These are phyloP conservation scores for Coniochaeta sp. DNA, from an alignment of 2,329 filamentous ascomycete genomes.

Conservation along the genomic window DNA sequence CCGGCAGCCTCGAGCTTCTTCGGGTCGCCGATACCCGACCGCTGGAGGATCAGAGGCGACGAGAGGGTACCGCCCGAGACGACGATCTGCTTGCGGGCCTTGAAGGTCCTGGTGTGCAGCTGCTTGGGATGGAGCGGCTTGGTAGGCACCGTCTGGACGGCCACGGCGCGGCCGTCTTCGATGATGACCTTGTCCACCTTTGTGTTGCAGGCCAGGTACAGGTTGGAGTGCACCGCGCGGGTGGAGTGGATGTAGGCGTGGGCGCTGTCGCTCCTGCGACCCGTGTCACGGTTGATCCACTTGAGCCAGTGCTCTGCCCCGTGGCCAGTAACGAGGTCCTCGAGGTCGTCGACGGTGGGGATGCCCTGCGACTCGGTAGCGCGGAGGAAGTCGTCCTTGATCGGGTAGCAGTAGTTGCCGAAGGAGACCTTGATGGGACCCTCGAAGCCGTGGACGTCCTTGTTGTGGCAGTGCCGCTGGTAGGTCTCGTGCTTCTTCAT, in stretches of 20 bases:
- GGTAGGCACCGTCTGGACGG: slow-evolving; percentile 61
- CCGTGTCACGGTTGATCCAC: slow-evolving; percentile 72
- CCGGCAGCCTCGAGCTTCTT: slow-evolving; percentile 63
- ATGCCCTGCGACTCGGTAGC: slow-evolving; percentile 49
- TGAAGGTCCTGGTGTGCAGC: slow-evolving; percentile 48
- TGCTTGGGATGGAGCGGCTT: slow-evolving; percentile 57
- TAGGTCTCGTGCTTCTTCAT: slow-evolving; percentile 81
- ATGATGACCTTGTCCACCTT: slow-evolving; percentile 73
- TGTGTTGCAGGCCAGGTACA: slow-evolving; percentile 68
- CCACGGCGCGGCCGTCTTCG: slow-evolving; percentile 64
- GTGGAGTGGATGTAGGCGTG: slow-evolving; percentile 75
- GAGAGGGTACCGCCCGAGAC: slow-evolving; percentile 66
- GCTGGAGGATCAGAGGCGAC: slow-evolving; percentile 67
- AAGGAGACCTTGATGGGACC: slow-evolving; percentile 80
- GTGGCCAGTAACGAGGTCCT: slow-evolving; percentile 61
- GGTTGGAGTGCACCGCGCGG: slow-evolving; percentile 59
- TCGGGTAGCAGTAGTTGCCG: slow-evolving; percentile 72
- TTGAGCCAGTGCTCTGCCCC: slow-evolving; percentile 80
- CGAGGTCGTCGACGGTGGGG: slow-evolving; percentile 64
- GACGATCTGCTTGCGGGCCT: slow-evolving; percentile 66
- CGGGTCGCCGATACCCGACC: slow-evolving; percentile 67
- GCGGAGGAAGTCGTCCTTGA: slow-evolving; percentile 59
- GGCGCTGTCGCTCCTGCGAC: slow-evolving; percentile 68
- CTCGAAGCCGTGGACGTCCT: slow-evolving; percentile 67
- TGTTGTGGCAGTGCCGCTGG: slow-evolving; percentile 57